phyloP scores from a whole-genome alignment of 352 stramenopile species.

The Aphanomyces invadans region DNA sequence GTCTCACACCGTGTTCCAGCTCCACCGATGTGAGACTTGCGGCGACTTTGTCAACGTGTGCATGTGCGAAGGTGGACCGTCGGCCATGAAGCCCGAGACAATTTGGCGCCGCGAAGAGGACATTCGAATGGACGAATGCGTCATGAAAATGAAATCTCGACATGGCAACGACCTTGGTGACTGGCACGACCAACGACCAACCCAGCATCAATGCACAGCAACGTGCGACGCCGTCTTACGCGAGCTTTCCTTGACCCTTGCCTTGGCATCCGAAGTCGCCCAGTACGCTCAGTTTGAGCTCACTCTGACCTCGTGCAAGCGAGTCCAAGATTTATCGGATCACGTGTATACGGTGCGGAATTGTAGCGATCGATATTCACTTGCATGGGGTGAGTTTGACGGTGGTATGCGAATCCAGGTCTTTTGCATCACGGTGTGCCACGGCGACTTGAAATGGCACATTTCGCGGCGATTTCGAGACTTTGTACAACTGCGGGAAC shows the following conservation, averaged over 20 bases:
- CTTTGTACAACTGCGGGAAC: neutral
- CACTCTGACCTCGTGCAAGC: conserved; percentile 14
- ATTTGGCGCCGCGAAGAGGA: conserved; percentile 22
- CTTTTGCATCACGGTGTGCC: conserved; percentile 18
- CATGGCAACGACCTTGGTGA: neutral
- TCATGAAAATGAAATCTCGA: too few relatives aligned
- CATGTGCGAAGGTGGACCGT: neutral
- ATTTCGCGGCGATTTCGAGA: conserved; percentile 7
- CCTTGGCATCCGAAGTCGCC: neutral
- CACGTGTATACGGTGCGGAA: conserved; percentile 10
- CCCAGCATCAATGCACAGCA: neutral
- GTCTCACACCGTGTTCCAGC: neutral
- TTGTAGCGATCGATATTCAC: neutral
- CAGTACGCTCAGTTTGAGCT: conserved; percentile 11
- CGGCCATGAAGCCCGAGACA: neutral
- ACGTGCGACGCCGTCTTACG: neutral
- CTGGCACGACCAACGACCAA: conserved; percentile 4
- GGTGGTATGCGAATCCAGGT: neutral
- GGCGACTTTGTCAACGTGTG: conserved; percentile 4
- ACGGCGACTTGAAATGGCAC: conserved; percentile 21
- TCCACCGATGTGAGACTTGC: neutral
- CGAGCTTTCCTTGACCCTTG: neutral
- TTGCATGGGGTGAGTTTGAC: neutral
- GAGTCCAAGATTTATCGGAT: conserved; percentile 13
- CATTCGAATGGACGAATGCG: conserved; percentile 10